These are phyloP conservation scores for Globisporangium paroecandrum DNA, from an alignment of 352 stramenopile species.

Conservation along the genomic window DNA sequence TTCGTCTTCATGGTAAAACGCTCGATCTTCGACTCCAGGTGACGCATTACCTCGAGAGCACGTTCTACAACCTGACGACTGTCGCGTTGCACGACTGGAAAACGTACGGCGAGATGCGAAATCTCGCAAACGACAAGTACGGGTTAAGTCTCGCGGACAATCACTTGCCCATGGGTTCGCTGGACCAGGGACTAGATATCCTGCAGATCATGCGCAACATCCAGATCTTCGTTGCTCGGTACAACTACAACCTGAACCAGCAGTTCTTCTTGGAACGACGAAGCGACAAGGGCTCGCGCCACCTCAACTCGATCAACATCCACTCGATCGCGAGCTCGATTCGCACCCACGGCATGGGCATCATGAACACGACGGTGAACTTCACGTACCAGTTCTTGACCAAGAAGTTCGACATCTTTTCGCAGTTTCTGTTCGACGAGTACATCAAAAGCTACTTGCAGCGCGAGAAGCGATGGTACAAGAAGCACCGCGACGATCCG, in stretches of 20 bases:
- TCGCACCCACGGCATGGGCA: constrained; percentile 93
- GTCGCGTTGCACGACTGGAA: constrained; percentile 95
- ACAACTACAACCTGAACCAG: constrained; percentile 96
- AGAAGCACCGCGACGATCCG: constrained; percentile 87
- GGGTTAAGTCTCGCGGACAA: constrained; percentile 89
- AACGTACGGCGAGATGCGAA: constrained; percentile 93
- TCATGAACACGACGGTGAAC: constrained; percentile 95
- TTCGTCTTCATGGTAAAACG: constrained; percentile 87
- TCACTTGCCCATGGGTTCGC: constrained; percentile 89
- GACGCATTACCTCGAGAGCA: constrained; percentile 91
- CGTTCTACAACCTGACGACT: constrained; percentile 94
- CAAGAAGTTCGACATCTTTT: constrained; percentile 90
- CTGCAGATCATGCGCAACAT: constrained; percentile 96
- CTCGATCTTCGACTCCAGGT: constrained; percentile 86
- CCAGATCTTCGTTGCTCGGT: constrained; percentile 87
- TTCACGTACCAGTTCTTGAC: constrained; percentile 94
- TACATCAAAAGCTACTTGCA: constrained; percentile 93
- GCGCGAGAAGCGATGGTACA: constrained; percentile 92
- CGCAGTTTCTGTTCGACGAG: constrained; percentile 92
- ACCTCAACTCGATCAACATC: constrained; percentile 93
- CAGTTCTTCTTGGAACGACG: constrained; percentile 93
- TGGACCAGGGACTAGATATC: constrained; percentile 92
- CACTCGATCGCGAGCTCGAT: constrained; percentile 90
- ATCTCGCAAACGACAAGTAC: constrained; percentile 92
- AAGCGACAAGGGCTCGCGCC: constrained; percentile 88